Evolutionary conservation across 2,329 filamentous ascomycete genomes (phyloP), one percentile per base, ranked within the genome.

Genomic region (Parastagonospora avenae): DNA sequence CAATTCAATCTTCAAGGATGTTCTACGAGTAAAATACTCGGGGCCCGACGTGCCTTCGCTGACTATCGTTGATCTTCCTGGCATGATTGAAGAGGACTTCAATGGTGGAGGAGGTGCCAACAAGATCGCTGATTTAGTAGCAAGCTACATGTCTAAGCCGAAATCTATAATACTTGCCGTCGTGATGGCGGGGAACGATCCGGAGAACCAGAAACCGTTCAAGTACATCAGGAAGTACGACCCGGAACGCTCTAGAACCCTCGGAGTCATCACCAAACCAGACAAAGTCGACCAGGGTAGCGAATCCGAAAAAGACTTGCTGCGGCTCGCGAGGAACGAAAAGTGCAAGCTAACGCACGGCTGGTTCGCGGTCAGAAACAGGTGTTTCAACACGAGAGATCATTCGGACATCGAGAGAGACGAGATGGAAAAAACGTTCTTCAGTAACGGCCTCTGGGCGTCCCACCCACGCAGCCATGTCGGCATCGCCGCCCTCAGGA

Each of bases 21-120:
- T 68, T 11, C 43, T 74, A 8, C 50, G 59, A 8, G 64, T 74
- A 38, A 58, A 63, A 19, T 64, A 72, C 10, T 56, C 55, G 29
- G 73, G 70, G 7, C 68, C 64, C 11, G 57, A 70, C 29, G 57
- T 68, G 5, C 73, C 74, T 1, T 77, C 79, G 1, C 67, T 85
- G 8, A 84, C 79, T 0, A 68, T 85, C 0, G 81, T 85, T 9
- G 83, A 85, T 52, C 73, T 85, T 4, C 82, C 82, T 0, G 82
- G 82, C 1, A 68, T 86, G 8, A 81, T 85, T 44, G 75, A 80
- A 29, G 74, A 76, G 0, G 70, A 77, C n/a, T 79, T 74, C n/a
- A 76, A 77, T 32, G 66, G 77, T 1, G 69, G 67, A 4, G 62
- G 64, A 2, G 80, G 82, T 40, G 75, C 78, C 1, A 66, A 76